Evolutionary conservation across 176 grass and related monocot genomes (phyloP), one percentile per base, ranked within the genome.

Genomic region (Carex kokanica): DNA sequence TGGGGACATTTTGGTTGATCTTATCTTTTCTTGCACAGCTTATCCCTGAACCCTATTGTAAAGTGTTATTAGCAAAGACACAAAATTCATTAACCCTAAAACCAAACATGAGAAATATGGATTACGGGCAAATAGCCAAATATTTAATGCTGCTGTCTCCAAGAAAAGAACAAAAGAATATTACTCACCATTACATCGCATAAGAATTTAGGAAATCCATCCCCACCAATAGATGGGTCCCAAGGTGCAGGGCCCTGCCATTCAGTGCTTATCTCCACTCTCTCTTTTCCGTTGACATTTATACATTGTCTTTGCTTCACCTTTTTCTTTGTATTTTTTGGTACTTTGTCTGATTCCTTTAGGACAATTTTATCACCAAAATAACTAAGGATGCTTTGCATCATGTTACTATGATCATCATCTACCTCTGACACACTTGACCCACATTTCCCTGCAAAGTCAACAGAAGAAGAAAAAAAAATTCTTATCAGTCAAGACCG

Each of bases 181-280:
- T 60, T 59, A 52, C 70, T 74, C 87, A 99, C 96, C 96, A 99
- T 99, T 69, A 99, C 93, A 86, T 99, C 93, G 88, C 96, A 99
- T 43, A 95, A 86, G 85, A 95, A 95, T 82, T 91, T 95, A 7
- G 96, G 93, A 60, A 47, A 84, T 58, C 89, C 89, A 93, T 95
- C 89, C 27, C 96, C 93, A 72, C 91, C 91, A 78, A 93, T 49
- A n/a, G 89, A 90, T 83, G 78, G 83, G 74, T 95, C 96, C 96
- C 96, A 99, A 77, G 89, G 88, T 60, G 93, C 89, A 58, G 83
- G 91, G 1, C 91, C 93, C 71, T 89, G 82, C 96, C 96, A 99
- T 83, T 93, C 93, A 86, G 10, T 86, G 88, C 58, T 52, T 52
- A n/a, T 73, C 62, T 87, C 83, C 32, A 89, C 75, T 47, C 87